phyloP scores from a whole-genome alignment of 352 stramenopile genomes.

The Lagenidium giganteum region DNA sequence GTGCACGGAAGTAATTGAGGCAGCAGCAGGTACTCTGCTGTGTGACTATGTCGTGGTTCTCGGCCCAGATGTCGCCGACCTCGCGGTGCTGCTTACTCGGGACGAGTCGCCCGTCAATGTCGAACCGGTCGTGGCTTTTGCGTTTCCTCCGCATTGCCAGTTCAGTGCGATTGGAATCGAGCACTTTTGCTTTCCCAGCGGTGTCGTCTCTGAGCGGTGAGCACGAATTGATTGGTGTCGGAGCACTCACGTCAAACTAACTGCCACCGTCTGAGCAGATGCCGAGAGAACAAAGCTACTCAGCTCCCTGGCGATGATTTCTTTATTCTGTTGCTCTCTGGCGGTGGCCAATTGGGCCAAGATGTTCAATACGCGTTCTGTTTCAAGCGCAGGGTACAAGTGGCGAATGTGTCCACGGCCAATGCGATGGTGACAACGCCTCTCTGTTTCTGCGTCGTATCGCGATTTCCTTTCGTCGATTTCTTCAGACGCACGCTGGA shows the following conservation, averaged over 20 bases:
- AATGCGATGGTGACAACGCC: conserved; percentile 15
- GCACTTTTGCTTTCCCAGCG: conserved; percentile 77
- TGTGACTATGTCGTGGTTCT: conserved; percentile 50
- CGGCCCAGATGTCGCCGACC: conserved; percentile 34
- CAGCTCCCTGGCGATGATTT: conserved; percentile 24
- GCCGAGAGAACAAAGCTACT: too few species aligned
- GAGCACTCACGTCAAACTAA: too few species aligned
- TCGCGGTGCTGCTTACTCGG: too few species aligned
- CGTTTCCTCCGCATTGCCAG: conserved; percentile 51
- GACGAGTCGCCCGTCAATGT: too few species aligned
- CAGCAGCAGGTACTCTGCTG: too few species aligned
- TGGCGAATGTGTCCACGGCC: conserved; percentile 10
- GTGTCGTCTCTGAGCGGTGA: too few species aligned
- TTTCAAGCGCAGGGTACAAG: conserved; percentile 28
- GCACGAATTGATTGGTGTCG: too few species aligned
- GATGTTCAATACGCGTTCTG: conserved; percentile 53
- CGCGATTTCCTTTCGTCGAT: conserved; percentile 30
- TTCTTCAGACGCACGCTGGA: conserved; percentile 34
- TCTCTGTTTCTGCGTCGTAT: conserved; percentile 50
- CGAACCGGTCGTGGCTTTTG: too few species aligned
- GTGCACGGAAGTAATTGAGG: too few species aligned
- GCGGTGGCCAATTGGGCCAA: conserved; percentile 37
- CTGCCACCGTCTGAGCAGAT: too few species aligned
- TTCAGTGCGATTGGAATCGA: conserved; percentile 67
- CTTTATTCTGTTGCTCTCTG: conserved; percentile 51